Evolutionary conservation across 495 filamentous ascomycete genomes (phyloP).

Genomic region (Hypoxylon fragiforme): DNA sequence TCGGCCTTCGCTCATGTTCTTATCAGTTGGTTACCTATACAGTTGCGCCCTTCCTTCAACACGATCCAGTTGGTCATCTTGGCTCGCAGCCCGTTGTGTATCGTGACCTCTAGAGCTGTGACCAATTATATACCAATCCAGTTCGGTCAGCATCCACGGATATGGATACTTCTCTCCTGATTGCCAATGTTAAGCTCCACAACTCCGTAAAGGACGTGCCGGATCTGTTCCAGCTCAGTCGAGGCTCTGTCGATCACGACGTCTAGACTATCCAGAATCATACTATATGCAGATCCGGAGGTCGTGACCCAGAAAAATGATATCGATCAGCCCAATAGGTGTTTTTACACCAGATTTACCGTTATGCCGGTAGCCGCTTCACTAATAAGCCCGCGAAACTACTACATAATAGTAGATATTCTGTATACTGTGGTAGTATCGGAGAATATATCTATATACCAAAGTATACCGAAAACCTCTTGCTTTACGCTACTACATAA

Average conservation of each 20-base stretch:
- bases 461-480: too few species aligned
- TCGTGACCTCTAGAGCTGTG: not conserved
- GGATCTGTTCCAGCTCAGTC: conserved; percentile 27
- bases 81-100: not conserved
- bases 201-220: conserved; percentile 19
- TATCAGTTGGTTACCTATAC: too few species aligned
- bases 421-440: too few species aligned
- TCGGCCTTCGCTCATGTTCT: too few species aligned
- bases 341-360: not conserved
- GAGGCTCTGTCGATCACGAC: conserved; percentile 40
- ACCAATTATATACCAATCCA: not conserved
- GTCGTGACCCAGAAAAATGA: conserved; percentile 21
- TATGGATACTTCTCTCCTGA: too few species aligned
- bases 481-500: too few species aligned
- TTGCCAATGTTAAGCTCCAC: not conserved
- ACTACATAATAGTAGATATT: too few species aligned
- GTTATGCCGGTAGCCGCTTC: too few species aligned
- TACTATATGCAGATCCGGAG: conserved; percentile 20
- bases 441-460: too few species aligned
- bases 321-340: conserved; percentile 5
- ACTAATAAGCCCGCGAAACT: too few species aligned
- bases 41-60: too few species aligned
- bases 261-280: conserved; percentile 35
- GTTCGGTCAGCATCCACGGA: not conserved
- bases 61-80: not conserved